Percentiles rank a stretch among this genome's conserved stretches.
Conservation (phyloP, 164 flowering plant genomes). For the Sextonia rubra region DNA sequence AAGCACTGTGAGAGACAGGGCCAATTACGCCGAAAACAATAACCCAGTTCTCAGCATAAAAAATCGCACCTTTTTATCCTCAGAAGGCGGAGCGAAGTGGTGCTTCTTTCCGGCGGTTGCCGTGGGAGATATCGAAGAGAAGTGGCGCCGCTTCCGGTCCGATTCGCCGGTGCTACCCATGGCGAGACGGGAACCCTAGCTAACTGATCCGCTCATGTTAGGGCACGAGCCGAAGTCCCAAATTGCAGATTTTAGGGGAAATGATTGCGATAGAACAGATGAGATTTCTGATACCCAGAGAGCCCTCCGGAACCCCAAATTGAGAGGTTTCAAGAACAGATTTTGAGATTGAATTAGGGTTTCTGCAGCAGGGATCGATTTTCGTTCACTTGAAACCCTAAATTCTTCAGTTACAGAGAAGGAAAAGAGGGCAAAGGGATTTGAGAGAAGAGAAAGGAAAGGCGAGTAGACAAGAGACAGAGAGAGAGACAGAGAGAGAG, state of each 20-base stretch:
- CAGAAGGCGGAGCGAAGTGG: constrained; percentile 50
- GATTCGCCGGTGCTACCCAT: constrained; percentile 95
- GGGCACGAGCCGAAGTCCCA: not conserved
- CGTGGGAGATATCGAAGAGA: constrained; percentile 69
- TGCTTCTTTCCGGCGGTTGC: constrained; percentile 53
- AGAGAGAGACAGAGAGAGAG: not conserved
- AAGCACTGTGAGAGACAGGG: not conserved
- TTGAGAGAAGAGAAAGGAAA: not conserved
- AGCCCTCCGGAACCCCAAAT: not conserved
- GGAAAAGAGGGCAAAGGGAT: not conserved
- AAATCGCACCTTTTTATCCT: constrained; percentile 73
- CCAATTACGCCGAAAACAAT: not conserved
- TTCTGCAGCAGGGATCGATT: not conserved
- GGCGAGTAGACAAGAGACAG: not conserved
- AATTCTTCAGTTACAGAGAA: not conserved
- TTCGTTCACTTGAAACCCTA: not conserved
- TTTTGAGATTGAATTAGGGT: not conserved
- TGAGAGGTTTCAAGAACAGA: not conserved
- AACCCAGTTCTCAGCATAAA: not conserved
- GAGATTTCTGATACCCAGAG: not conserved
- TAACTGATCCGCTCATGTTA: constrained; percentile 16
- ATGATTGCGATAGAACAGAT: not conserved
- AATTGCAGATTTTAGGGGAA: not conserved
- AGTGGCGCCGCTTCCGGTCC: constrained; percentile 81
- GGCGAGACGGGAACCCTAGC: constrained; percentile 14